Conservation (phyloP, 2,329 filamentous ascomycete species). For the Bretziella fagacearum region DNA sequence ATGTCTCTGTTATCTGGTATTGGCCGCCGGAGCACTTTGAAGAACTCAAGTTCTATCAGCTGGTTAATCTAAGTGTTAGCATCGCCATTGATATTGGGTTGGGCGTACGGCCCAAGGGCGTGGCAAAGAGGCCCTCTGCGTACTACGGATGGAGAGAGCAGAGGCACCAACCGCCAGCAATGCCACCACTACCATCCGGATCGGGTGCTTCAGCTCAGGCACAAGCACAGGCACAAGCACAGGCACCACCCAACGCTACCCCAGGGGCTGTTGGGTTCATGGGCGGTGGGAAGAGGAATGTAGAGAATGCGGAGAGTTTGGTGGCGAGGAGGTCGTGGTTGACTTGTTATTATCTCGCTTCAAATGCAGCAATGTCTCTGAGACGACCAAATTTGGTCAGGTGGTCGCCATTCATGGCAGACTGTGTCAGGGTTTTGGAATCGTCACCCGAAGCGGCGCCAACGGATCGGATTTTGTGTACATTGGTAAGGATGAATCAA, state of each 20-base stretch:
- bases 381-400: constrained; percentile 43
- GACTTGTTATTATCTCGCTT: constrained; percentile 40
- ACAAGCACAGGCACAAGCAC: background rate
- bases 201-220: background rate
- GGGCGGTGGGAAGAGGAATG: constrained; percentile 17
- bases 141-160: background rate
- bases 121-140: background rate
- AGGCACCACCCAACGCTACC: background rate
- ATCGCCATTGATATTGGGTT: constrained; percentile 76
- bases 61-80: constrained; percentile 62
- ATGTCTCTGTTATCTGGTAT: constrained; percentile 69
- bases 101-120: constrained; percentile 31
- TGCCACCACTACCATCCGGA: background rate
- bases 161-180: background rate
- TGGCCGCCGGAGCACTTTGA: constrained; percentile 68
- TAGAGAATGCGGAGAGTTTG: constrained; percentile 14
- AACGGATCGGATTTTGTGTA: constrained; percentile 40
- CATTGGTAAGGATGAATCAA: constrained; percentile 41
- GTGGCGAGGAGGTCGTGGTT: constrained; percentile 38
- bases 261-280: constrained; percentile 6
- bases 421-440: constrained; percentile 39
- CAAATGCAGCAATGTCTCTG: constrained; percentile 43
- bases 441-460: constrained; percentile 37
- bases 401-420: constrained; percentile 43
- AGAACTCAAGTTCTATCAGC: constrained; percentile 78